Base-by-base conservation (phyloP, 257 asterid genomes). In the Oldenlandia corymbosa region DNA sequence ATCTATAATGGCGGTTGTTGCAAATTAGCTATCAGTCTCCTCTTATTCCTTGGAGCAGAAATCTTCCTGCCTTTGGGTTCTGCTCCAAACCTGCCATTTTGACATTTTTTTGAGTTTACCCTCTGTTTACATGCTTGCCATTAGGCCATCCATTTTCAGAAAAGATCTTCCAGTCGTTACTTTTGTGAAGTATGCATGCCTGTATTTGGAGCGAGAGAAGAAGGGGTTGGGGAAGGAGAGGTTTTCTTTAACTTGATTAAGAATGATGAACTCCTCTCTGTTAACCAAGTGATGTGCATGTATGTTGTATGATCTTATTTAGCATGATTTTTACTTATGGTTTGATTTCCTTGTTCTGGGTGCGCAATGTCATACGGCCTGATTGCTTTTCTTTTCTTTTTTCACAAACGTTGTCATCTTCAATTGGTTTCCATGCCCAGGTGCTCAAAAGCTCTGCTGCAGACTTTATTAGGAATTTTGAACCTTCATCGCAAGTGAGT, bases 361-460 rank as follows among this genome's bases (percentile, higher is more conserved):
- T 34, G 36, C 16, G 8, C 26, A 31, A 27, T 63, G 12, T 64
- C 60, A 16, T 32, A 14, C 49, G 21, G 37, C 4, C 47, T n/a
- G 37, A 32, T 63, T 20, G 12, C 23, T 3, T 48, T 9, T 27
- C 32, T 64, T 5, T 34, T 64, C 60, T 49, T 36, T 5, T n/a
- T 24, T 8, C 3, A 23, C 13, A 34, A 21, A 20, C n/a, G 17
- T 36, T 58, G 39, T 23, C 6, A 31, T 58, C 26, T 60, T 49
- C 10, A 7, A 20, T 69, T 60, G 65, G 52, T 68, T 73, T 47
- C 83, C 50, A 66, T 39, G 24, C 84, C 83, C 96, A 93, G 99
- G 74, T 90, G 80, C 83, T 93, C 76, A 85, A 85, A 76, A 84
- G 82, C 78, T 75, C 96, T 24, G 94, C 92, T 14, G 76, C 90